Evolutionary conservation across 177 flowering plant genomes (phyloP).

Genomic region (Tripterygium wilfordii): DNA sequence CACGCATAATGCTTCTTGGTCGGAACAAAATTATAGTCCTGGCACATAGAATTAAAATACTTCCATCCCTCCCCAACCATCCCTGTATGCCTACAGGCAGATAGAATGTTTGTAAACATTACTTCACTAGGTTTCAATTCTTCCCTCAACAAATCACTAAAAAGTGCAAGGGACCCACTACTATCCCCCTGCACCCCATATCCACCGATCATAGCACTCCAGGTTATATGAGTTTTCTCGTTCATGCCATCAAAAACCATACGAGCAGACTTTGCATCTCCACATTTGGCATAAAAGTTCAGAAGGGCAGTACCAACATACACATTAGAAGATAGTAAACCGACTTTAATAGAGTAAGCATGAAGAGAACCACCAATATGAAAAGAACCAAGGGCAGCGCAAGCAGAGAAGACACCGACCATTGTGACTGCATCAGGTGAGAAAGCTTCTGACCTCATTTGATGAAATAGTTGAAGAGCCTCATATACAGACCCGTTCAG

Average conservation of each 20-base stretch:
- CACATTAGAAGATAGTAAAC: constrained; percentile 41
- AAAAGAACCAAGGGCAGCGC: constrained; percentile 41
- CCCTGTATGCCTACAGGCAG: constrained; percentile 75
- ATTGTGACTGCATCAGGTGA: constrained; percentile 60
- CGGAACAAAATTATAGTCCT: constrained; percentile 39
- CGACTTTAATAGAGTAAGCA: constrained; percentile 43
- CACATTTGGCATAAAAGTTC: constrained; percentile 69
- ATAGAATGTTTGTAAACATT: constrained; percentile 47
- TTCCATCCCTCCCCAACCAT: constrained; percentile 59
- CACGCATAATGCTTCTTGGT: constrained; percentile 66
- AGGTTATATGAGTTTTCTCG: constrained; percentile 46
- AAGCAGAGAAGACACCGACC: constrained; percentile 53
- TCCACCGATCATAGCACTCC: constrained; percentile 72
- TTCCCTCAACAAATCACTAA: constrained; percentile 45
- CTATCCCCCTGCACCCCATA: constrained; percentile 68
- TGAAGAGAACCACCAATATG: constrained; percentile 51
- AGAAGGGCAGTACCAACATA: constrained; percentile 62
- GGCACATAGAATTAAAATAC: constrained; percentile 46
- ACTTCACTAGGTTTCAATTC: constrained; percentile 49
- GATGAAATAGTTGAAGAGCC: constrained; percentile 38
- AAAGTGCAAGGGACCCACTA: constrained; percentile 35
- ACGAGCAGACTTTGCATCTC: constrained; percentile 50
- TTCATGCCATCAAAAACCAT: constrained; percentile 52
- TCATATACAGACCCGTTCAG: constrained; percentile 45
- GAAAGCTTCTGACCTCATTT: constrained; percentile 36